These are phyloP conservation scores for Letharia columbiana DNA, from an alignment of 495 filamentous ascomycete genomes.

Conservation along the genomic window DNA sequence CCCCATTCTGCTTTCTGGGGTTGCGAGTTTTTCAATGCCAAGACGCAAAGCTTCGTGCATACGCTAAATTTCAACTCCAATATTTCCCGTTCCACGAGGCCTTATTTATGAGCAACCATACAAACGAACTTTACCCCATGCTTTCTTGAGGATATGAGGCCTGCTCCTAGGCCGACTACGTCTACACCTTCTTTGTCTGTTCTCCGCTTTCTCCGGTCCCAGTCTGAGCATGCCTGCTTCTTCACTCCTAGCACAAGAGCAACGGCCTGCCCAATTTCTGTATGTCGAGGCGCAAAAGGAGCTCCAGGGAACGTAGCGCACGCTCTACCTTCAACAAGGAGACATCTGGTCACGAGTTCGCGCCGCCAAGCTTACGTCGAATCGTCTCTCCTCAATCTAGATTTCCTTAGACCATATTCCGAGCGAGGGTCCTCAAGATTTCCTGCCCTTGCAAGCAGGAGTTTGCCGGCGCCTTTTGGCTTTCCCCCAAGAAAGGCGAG, in stretches of 20 bases:
- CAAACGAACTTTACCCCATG: neutral
- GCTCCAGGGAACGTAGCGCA: neutral
- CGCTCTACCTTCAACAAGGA: slow-evolving; percentile 17
- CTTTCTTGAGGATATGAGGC: slow-evolving; percentile 17
- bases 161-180: slow-evolving; percentile 4
- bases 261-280: slow-evolving; percentile 21
- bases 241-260: slow-evolving; percentile 31
- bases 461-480: neutral
- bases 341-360: slow-evolving; percentile 26
- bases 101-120: neutral
- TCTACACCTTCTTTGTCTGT: slow-evolving; percentile 49
- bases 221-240: slow-evolving; percentile 46
- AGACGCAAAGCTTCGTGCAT: too few species aligned
- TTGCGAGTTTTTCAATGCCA: too few species aligned
- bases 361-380: slow-evolving; percentile 30
- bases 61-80: too few species aligned
- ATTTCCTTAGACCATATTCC: slow-evolving; percentile 35
- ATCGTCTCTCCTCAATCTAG: slow-evolving; percentile 37
- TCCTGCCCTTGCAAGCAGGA: slow-evolving; percentile 1
- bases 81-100: too few species aligned
- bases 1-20: too few species aligned
- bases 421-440: slow-evolving; percentile 19
- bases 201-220: slow-evolving; percentile 53
- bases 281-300: neutral
- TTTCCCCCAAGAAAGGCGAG: neutral